Evolutionary conservation across 208 protist species (phyloP).

Genomic region (Acanthamoeba divionensis): DNA sequence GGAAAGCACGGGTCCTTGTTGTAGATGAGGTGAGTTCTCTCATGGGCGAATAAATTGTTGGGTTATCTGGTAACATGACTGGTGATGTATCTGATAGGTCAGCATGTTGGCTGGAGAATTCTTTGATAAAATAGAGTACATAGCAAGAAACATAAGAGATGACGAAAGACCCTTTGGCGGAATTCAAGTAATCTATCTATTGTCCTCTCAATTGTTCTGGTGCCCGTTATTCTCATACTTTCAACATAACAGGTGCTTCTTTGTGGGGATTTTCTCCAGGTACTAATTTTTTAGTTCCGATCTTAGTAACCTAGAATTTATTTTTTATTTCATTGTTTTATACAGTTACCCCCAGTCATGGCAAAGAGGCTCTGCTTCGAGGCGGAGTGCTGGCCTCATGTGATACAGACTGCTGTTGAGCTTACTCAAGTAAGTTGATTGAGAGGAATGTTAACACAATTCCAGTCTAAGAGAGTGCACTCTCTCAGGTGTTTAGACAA

Average conservation of each 20-base stretch:
- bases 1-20: background rate
- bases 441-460: background rate
- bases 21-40: background rate
- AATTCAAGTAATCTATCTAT: background rate
- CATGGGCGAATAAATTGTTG: background rate
- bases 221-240: background rate
- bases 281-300: too few species aligned
- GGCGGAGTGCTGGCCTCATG: background rate
- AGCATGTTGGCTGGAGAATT: constrained; percentile 12
- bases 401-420: background rate
- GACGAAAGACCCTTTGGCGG: constrained; percentile 32
- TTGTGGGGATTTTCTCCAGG: constrained; percentile 33
- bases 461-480: background rate
- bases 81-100: background rate
- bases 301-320: background rate
- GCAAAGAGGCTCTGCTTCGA: constrained; percentile 20
- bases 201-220: background rate
- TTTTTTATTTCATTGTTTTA: background rate
- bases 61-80: background rate
- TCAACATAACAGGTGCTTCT: background rate
- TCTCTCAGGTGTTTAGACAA: constrained; percentile 4
- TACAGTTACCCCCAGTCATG: constrained; percentile 14
- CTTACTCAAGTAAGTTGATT: background rate
- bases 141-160: background rate
- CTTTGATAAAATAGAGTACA: constrained; percentile 25